phyloP scores from a whole-genome alignment of 176 grass and related monocot species.

The Microstegium vimineum region DNA sequence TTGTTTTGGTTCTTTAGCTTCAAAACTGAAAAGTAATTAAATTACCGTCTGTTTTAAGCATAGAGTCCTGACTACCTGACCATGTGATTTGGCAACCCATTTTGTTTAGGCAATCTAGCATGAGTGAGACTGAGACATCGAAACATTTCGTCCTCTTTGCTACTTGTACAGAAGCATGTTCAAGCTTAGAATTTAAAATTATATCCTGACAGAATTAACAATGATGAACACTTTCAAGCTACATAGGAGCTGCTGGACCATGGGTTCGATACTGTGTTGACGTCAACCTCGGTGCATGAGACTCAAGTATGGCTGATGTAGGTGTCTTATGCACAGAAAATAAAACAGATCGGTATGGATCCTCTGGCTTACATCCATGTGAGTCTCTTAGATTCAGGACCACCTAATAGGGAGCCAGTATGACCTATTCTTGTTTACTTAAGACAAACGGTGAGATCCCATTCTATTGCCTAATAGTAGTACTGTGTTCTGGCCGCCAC shows the following conservation, averaged over 20 bases:
- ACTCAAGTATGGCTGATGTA: too few relatives aligned
- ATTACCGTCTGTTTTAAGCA: neutral
- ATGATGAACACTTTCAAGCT: neutral
- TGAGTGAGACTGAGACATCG: neutral
- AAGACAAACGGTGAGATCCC: conserved; percentile 24
- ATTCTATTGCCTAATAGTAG: conserved; percentile 1
- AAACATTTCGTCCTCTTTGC: conserved; percentile 6
- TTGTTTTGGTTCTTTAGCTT: neutral
- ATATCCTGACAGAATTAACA: conserved; percentile 7
- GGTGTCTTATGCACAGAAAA: too few relatives aligned
- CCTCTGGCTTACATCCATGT: too few relatives aligned
- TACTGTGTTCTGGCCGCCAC: neutral
- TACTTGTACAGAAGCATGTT: conserved; percentile 15
- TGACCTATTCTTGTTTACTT: conserved; percentile 19
- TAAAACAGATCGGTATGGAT: too few relatives aligned
- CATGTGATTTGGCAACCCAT: neutral
- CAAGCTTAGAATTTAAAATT: conserved; percentile 15
- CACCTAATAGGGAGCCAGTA: too few relatives aligned
- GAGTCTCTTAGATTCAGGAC: too few relatives aligned
- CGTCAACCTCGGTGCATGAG: too few relatives aligned
- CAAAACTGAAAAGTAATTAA: neutral
- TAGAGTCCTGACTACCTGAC: neutral
- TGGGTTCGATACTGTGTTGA: too few relatives aligned
- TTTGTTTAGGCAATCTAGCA: neutral
- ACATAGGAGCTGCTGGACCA: neutral